Percentiles rank a stretch among this genome's conserved stretches.
Evolutionary conservation across 2,329 filamentous ascomycete species (phyloP).

Genomic region (Xylariaceae sp.): DNA sequence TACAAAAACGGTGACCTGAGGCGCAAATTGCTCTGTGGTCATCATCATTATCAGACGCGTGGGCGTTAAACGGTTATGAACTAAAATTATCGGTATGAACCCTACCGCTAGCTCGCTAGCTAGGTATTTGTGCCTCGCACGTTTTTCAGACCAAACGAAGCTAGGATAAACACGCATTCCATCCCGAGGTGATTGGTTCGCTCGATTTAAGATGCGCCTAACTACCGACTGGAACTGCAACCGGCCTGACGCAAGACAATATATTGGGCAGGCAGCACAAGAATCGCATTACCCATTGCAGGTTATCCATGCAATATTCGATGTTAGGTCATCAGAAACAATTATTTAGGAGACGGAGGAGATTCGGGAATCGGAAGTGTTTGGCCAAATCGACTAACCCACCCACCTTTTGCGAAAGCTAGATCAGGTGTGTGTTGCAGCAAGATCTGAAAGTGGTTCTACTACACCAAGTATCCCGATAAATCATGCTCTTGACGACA

Average conservation of each 20-base stretch:
- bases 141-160: constrained; percentile 6
- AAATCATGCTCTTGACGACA: constrained; percentile 7
- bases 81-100: constrained; percentile 20
- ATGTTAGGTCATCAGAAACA: constrained; percentile 14
- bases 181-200: constrained; percentile 10
- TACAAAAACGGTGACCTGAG: constrained; percentile 22
- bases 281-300: constrained; percentile 12
- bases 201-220: constrained; percentile 1
- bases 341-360: constrained; percentile 17
- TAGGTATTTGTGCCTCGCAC: constrained; percentile 15
- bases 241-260: neutral
- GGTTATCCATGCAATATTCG: constrained; percentile 17
- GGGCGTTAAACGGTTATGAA: constrained; percentile 10
- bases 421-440: constrained; percentile 21
- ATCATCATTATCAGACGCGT: constrained; percentile 1
- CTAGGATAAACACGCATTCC: constrained; percentile 4
- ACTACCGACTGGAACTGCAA: constrained; percentile 12
- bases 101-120: constrained; percentile 3
- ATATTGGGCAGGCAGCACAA: constrained; percentile 13
- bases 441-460: constrained; percentile 20
- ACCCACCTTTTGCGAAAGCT: constrained; percentile 18
- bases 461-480: constrained; percentile 5
- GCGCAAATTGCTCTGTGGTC: constrained; percentile 10
- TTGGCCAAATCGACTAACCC: constrained; percentile 19
- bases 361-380: constrained; percentile 11